These are phyloP conservation scores for Cordyceps tenuipes DNA, from an alignment of 2,329 filamentous ascomycete genomes.

Conservation along the genomic window DNA sequence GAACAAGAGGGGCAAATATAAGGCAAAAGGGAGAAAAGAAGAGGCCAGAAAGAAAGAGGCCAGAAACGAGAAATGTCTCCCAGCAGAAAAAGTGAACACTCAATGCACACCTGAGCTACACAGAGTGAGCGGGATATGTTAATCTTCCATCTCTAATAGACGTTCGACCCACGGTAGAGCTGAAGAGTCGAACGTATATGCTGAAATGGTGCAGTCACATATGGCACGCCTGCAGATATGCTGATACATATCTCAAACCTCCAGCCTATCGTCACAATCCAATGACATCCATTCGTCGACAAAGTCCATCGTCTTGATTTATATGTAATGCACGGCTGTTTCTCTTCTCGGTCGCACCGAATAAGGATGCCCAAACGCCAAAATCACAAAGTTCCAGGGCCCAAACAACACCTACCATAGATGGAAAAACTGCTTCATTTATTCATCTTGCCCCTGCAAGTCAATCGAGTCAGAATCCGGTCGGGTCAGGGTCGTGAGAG, in stretches of 20 bases:
- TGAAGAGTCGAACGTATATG: slow-evolving; percentile 43
- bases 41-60: not conserved
- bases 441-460: slow-evolving; percentile 29
- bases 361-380: not conserved
- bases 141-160: slow-evolving; percentile 48
- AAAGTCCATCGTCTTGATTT: not conserved
- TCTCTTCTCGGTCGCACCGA: not conserved
- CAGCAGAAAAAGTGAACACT: slow-evolving; percentile 41
- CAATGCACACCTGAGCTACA: slow-evolving; percentile 34
- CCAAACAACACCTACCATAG: not conserved
- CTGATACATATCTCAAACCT: not conserved
- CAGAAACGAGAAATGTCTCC: slow-evolving; percentile 26
- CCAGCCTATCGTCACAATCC: not conserved
- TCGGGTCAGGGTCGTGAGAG: slow-evolving; percentile 12
- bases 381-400: not conserved
- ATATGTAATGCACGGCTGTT: not conserved
- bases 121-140: slow-evolving; percentile 45
- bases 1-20: not conserved
- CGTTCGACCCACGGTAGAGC: slow-evolving; percentile 44
- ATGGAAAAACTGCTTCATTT: slow-evolving; percentile 21
- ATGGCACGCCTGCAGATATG: not conserved
- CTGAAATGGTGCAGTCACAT: slow-evolving; percentile 34
- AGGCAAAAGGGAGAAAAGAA: not conserved
- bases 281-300: not conserved
- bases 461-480: slow-evolving; percentile 21